phyloP scores from a whole-genome alignment of 805 yeast species.

The Myxozyma neglecta region DNA sequence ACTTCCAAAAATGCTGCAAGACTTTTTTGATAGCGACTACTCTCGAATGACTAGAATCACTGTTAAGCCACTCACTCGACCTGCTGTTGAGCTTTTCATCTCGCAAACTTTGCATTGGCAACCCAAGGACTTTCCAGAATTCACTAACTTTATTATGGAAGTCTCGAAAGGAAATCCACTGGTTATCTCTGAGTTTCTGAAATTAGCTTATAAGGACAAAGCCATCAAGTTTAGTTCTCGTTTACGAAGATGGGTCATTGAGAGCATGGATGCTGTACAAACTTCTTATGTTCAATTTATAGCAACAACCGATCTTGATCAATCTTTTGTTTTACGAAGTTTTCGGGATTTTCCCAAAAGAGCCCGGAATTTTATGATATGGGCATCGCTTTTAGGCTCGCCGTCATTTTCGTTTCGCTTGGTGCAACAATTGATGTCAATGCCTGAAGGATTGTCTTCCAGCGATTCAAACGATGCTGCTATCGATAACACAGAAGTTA shows the following conservation, averaged over 20 bases:
- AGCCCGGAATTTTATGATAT: slow-evolving; percentile 18
- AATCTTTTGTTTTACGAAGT: slow-evolving; percentile 20
- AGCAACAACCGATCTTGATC: slow-evolving; percentile 19
- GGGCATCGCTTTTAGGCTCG: slow-evolving; percentile 30
- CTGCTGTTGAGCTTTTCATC: slow-evolving; percentile 9
- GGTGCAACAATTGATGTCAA: slow-evolving; percentile 18
- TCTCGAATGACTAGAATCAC: slow-evolving; percentile 16
- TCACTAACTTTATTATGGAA: slow-evolving; percentile 10
- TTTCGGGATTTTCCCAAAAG: slow-evolving; percentile 28
- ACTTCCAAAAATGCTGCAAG: slow-evolving; percentile 5
- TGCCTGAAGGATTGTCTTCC: slow-evolving; percentile 22
- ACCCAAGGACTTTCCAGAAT: slow-evolving; percentile 10
- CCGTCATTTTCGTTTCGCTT: slow-evolving; percentile 25
- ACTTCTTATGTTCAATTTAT: slow-evolving; percentile 6
- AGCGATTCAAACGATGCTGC: slow-evolving; percentile 22
- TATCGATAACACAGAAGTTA: slow-evolving; percentile 4
- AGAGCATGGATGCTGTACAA: slow-evolving; percentile 6
- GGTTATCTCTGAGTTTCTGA: slow-evolving; percentile 23
- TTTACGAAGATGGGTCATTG: slow-evolving; percentile 17
- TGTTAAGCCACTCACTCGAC: slow-evolving; percentile 25
- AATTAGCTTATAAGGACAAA: slow-evolving; percentile 1
- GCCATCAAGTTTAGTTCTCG: slow-evolving; percentile 22
- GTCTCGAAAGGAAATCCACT: slow-evolving; percentile 25
- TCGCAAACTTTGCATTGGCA: slow-evolving; percentile 21
- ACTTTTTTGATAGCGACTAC: slow-evolving; percentile 19